Evolutionary conservation across 176 grass and related monocot genomes (phyloP), one percentile per base, ranked within the genome.

Genomic region (Avena atlantica): DNA sequence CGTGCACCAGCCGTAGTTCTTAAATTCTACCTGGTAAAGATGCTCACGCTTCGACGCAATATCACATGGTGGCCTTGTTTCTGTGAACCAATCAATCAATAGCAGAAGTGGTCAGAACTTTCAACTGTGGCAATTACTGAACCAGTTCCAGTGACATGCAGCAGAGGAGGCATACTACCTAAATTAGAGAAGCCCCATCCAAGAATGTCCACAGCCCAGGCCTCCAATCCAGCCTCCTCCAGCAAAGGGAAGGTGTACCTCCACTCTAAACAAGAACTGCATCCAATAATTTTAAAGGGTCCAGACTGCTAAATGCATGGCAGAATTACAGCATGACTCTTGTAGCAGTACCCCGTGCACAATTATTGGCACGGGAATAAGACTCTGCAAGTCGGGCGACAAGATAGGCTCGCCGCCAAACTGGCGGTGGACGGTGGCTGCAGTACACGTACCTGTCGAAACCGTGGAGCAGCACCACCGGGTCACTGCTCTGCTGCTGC

Each of bases 261-360:
- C 97, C 97, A 98, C 88, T 98, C 97, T 93, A 98, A 84, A 94
- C 92, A 94, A 96, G 97, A 98, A 80, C 94, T 98, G 90, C 85
- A 87, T 27, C 80, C 60, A 84, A 87, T 65, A 88, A 42, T 78
- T 86, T 75, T 86, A 61, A 89, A 84, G 40, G 51, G 75, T 57
- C 79, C 74, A 83, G 59, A 31, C 34, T 86, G 74, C 29, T 44
- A 17, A 51, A 56, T 12, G 24, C 47, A 59, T 75, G 63, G 4
- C 31, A 44, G 12, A 87, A 71, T 0, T 6, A 29, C 27, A 47
- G 51, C 37, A 52, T 50, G 12, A 74, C 20, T 12, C 12, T 52
- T 52, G 42, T 45, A n/a, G 51, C 84, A 31, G 52, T 2, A 80
- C 49, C 2, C 62, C 2, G 24, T 5, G 21, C 9, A 29, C n/a